Evolutionary conservation across 1,139 yeast genomes (phyloP), one percentile per base, ranked within the genome.

Genomic region (Scheffersomyces titani): DNA sequence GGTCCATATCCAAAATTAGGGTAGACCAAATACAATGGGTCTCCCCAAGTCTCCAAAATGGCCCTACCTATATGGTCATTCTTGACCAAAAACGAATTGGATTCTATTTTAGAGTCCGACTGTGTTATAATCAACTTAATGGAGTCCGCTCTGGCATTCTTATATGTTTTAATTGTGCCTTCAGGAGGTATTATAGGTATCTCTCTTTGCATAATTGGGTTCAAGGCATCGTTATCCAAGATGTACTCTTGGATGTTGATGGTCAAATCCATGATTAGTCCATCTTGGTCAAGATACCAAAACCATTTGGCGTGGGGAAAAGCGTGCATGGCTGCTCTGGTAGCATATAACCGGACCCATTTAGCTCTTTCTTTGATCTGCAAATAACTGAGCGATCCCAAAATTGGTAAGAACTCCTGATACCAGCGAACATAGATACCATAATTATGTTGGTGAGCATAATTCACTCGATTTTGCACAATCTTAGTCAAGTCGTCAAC

Each of bases 321-420:
- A 0, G 96, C 93, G 70, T 85, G 85, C 87, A 91, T 85, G 7
- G 97, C 97, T 16, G 93, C 93, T 61, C 96, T 81, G 68, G 89
- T 68, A 49, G 85, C 71, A 58, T 81, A 79, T 47, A 87, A 64
- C 62, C 87, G 82, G 21, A 84, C 80, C 94, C 96, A 89, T 58
- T 81, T 82, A 2, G 77, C 63, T 56, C 69, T 72, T 59, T 78
- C 80, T 47, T 60, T 61, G 51, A 68, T 60, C 48, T 75, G 72
- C 59, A 80, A 74, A 59, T 73, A 75, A 46, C 68, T 67, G 53
- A 75, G 70, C 21, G 84, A 79, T 53, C 82, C 78, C 56, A 88
- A 67, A 49, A 78, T 67, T 16, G 92, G 93, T 50, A 83, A 68
- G 69, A 90, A 92, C 70, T 92, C 97, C 71, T 90, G 94, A 48